Base-by-base conservation (phyloP, 225 moss, liverwort and hornwort genomes). In the Marchantia polymorpha region DNA sequence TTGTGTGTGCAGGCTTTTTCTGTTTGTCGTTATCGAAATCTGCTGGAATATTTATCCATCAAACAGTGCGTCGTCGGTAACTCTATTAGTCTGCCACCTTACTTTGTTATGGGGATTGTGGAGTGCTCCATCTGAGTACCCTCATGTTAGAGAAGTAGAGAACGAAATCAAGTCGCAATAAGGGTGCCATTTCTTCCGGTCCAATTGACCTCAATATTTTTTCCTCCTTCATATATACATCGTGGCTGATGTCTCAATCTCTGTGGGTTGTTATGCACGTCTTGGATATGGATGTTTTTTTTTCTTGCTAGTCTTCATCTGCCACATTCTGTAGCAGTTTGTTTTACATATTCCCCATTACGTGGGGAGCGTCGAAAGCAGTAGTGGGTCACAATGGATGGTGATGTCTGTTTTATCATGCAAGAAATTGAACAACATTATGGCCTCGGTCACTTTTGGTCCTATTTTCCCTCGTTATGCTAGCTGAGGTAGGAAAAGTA, bases 31-130 rank as follows among this genome's bases (percentile, higher is more conserved):
- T 60, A 88, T 92, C 78, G 99, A 99, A 81, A 73, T 95, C 49
- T 95, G 93, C 83, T 99, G 99, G 99, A 99, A 99, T 73, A 81
- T 94, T 29, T 99, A 89, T 84, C 99, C 99, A 20, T 99, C 99
- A 51, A 99, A 92, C 20, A 52, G 81, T 15, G 22, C 83, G 19
- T 99, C 99, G 69, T 95, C 99, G n/a, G 12, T 83, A 46, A 78
- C 81, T 60, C 79, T 99, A 68, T 85, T 92, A 53, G 6, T 84
- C 19, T 89, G 89, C 86, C 99, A 99, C 77, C 30, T 91, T n/a
- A 74, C 79, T 50, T 59, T 95, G 64, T 81, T 99, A 23, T 85
- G 78, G 80, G 95, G 99, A 63, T 90, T 99, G 49, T 99, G 92
- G 99, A 73, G 58, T 68, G 87, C 92, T 82, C 90, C 91, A 52